Base-by-base conservation (phyloP, 2,329 filamentous ascomycete genomes). In the Colletotrichum lini region DNA sequence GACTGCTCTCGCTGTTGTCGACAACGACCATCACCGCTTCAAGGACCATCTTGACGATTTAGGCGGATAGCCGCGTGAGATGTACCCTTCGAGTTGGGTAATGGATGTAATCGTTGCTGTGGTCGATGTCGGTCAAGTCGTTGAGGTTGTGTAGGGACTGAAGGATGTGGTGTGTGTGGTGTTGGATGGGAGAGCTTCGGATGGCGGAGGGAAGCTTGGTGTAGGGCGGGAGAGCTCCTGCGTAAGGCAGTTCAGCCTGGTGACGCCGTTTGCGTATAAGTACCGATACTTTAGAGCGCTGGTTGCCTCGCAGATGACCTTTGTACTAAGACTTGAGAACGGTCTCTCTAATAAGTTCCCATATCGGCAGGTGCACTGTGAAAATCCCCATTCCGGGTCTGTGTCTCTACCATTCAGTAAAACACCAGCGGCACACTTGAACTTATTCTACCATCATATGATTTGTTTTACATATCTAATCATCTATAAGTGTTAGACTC, bases 1-100 rank as follows among this genome's bases (percentile, higher is more conserved):
- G 92, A 87, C 94, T 97, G 86, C 93, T 95, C 87, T 99, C 96
- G 87, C 95, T 98, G 89, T 98, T 99, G 89, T 99, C 96, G 79
- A 98, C 94, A 89, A 98, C 92, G 83, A 99, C 94, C 95, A 99
- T 98, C 74, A 97, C 97, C 86, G 96, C 97, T 91, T 99, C 96
- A 84, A 99, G 92, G 85, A 92, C 94, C 96, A 99, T 99, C 80
- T 88, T 95, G 91, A 82, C 84, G 82, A 82, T 78, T 74, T 73
- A 73, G 72, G 57, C 59, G 75, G 63, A 65, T 30, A 35, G 26
- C 45, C 38, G 52, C 23, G 15, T 35, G 13, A 49, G 16, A 26
- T 44, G 3, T 52, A 45, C 6, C 3, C n/a, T 45, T 26, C n/a
- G 23, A n/a, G n/a, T 16, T 42, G 35, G 30, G 35, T 38, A 38